A percentile compares a stretch with the other conserved stretches of the same genome.
Conservation (phyloP, 2,329 filamentous ascomycete genomes). For the Penicillium sp. region DNA sequence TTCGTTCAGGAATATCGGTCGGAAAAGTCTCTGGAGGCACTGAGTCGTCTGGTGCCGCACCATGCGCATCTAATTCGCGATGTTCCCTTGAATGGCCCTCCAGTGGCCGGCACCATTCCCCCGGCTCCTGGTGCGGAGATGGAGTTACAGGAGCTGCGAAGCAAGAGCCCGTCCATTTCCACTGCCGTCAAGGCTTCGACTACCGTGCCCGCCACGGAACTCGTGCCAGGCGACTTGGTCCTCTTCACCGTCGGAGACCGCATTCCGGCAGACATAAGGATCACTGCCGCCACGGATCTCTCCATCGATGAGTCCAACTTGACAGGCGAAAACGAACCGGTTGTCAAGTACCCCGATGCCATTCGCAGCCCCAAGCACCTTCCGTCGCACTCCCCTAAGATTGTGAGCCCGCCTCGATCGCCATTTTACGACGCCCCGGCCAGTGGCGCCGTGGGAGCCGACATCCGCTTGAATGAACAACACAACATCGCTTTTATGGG, state of each 20-base stretch:
- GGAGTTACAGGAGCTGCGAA: conserved; percentile 43
- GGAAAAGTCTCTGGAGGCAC: conserved; percentile 89
- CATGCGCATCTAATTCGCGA: conserved; percentile 86
- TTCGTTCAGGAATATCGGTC: conserved; percentile 97
- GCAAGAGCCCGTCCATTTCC: conserved; percentile 44
- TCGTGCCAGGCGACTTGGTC: conserved; percentile 91
- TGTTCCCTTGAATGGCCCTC: no score
- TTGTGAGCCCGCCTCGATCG: conserved; percentile 48
- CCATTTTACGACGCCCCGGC: conserved; percentile 53
- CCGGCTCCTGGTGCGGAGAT: conserved; percentile 29
- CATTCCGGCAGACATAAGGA: conserved; percentile 89
- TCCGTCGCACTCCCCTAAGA: no score
- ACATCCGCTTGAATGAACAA: conserved; percentile 61
- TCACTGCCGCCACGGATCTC: conserved; percentile 79
- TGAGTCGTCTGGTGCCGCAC: conserved; percentile 88
- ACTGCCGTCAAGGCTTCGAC: conserved; percentile 65
- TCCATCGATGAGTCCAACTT: conserved; percentile 95
- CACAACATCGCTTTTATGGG: conserved; percentile 98
- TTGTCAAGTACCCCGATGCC: conserved; percentile 67
- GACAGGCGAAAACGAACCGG: conserved; percentile 91
- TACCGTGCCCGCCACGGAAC: conserved; percentile 74
- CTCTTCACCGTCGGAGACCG: conserved; percentile 92
- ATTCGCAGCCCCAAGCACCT: no score
- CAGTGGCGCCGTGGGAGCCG: conserved; percentile 52
- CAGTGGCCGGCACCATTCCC: conserved; percentile 17